Base-by-base conservation (phyloP, 1,139 yeast genomes). In the Nadsonia starkeyi-henricii region DNA sequence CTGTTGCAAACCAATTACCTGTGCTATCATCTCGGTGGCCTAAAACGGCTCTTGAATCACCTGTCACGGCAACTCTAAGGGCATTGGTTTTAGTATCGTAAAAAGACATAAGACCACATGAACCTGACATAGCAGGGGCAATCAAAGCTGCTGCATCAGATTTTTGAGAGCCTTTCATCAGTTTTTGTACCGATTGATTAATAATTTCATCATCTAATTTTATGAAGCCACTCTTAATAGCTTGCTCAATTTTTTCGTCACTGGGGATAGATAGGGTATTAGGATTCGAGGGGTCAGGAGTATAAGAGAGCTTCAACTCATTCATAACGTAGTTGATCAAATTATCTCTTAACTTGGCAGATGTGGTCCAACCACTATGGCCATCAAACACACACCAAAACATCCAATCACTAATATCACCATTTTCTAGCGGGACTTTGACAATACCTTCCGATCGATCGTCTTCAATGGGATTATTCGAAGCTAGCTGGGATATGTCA, bases 371-470 rank as follows among this genome's bases (percentile, higher is more conserved):
- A 19, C 99, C 98, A 2, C 95, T 88, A 64, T 91, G 99, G 13
- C 99, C 99, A 65, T 91, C 98, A 63, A 82, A 91, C 0, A 93
- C 78, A 2, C 97, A 96, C 75, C 94, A 93, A 61, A 91, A 86
- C 77, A 85, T 83, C 85, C 96, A 83, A 63, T 89, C 96, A 0
- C 93, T 75, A 3, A 48, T 50, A 7, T 56, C 56, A 21, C 74
- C 67, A 41, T 43, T 42, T 13, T 57, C 54, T 20, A 80, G 71
- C 2, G 95, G 94, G 0, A 86, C 86, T 52, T 85, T 88, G 13
- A 89, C 81, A 43, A 88, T 78, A 55, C 82, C 83, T 62, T 89
- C 97, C 1, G 91, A 78, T 53, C 94, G 76, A 60, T 85, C 96
- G 62, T 91, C 98, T 64, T 91, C 99, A 55, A 89, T 86, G 9